phyloP scores from a whole-genome alignment of 495 filamentous ascomycete genomes.

The Penicillium taxi region DNA sequence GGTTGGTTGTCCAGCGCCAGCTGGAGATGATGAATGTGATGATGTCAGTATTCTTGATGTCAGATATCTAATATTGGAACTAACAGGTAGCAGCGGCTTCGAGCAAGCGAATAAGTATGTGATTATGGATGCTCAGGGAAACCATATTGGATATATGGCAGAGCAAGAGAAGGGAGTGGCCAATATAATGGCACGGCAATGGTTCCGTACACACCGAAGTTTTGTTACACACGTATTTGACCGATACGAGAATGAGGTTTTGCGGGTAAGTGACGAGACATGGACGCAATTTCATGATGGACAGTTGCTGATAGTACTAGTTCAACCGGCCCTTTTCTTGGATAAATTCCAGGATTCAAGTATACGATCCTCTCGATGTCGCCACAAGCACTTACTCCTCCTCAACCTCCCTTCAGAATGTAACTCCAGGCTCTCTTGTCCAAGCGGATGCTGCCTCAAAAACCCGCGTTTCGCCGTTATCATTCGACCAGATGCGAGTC shows the following conservation, averaged over 20 bases:
- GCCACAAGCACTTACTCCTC: slow-evolving; percentile 21
- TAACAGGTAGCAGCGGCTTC: slow-evolving; percentile 41
- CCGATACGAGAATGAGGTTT: slow-evolving; percentile 52
- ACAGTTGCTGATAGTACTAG: slow-evolving; percentile 19
- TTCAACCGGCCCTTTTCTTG: slow-evolving; percentile 64
- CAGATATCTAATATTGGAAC: too few species aligned
- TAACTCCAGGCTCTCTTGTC: slow-evolving; percentile 33
- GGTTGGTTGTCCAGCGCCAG: slow-evolving; percentile 57
- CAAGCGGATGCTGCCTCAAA: slow-evolving; percentile 31
- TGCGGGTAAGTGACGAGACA: slow-evolving; percentile 39
- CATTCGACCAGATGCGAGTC: slow-evolving; percentile 51
- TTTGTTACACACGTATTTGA: slow-evolving; percentile 69
- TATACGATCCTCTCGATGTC: slow-evolving; percentile 51
- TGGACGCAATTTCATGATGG: neutral
- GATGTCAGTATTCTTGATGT: slow-evolving; percentile 43
- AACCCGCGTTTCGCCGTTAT: slow-evolving; percentile 44
- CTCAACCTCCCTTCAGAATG: slow-evolving; percentile 38
- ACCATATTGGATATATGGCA: slow-evolving; percentile 61
- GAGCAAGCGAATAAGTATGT: slow-evolving; percentile 69
- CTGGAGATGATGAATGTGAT: slow-evolving; percentile 65
- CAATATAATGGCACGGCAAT: slow-evolving; percentile 51
- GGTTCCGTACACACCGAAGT: slow-evolving; percentile 57
- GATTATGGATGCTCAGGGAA: slow-evolving; percentile 61
- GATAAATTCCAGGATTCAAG: slow-evolving; percentile 56
- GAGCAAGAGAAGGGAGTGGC: slow-evolving; percentile 57